A percentile compares a stretch with the other conserved stretches of the same genome.
These are phyloP conservation scores for Nakazawaea wickerhamii DNA, from an alignment of 805 yeast species.

Conservation along the genomic window DNA sequence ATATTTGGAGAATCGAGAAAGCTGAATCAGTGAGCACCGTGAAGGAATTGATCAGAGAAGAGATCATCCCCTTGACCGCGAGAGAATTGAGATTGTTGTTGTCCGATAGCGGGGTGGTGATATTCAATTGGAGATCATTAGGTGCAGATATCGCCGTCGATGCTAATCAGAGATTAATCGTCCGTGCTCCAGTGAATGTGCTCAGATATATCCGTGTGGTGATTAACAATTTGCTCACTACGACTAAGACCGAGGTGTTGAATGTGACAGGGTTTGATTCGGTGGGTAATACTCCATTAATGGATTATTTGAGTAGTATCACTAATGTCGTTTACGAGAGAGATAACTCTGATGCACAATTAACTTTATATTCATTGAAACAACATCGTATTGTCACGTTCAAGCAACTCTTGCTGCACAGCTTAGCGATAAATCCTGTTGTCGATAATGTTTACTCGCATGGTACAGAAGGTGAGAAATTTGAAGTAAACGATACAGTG, in stretches of 20 bases:
- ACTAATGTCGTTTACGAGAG: constrained; percentile 26
- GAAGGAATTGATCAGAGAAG: constrained; percentile 18
- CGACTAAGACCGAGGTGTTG: constrained; percentile 19
- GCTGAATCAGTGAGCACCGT: constrained; percentile 13
- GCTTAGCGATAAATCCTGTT: background rate
- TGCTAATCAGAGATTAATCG: constrained; percentile 21
- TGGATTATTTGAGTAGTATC: constrained; percentile 2
- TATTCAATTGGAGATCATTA: constrained; percentile 28
- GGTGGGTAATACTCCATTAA: background rate
- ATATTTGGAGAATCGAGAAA: constrained; percentile 5
- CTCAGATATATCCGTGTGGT: constrained; percentile 28
- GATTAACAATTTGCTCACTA: constrained; percentile 27
- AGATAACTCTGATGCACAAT: constrained; percentile 16
- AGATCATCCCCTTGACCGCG: constrained; percentile 21
- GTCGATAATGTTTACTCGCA: background rate
- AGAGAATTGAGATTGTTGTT: constrained; percentile 28
- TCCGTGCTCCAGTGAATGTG: constrained; percentile 23
- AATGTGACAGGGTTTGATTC: constrained; percentile 15
- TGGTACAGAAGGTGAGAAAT: background rate
- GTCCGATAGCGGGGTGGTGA: constrained; percentile 25
- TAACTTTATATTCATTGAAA: constrained; percentile 22
- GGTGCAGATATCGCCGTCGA: constrained; percentile 29
- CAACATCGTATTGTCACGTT: constrained; percentile 1
- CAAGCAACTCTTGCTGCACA: constrained; percentile 6
- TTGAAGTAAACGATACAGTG: background rate